Conservation (phyloP, 2,329 filamentous ascomycete genomes). For the Botrytis medusae region DNA sequence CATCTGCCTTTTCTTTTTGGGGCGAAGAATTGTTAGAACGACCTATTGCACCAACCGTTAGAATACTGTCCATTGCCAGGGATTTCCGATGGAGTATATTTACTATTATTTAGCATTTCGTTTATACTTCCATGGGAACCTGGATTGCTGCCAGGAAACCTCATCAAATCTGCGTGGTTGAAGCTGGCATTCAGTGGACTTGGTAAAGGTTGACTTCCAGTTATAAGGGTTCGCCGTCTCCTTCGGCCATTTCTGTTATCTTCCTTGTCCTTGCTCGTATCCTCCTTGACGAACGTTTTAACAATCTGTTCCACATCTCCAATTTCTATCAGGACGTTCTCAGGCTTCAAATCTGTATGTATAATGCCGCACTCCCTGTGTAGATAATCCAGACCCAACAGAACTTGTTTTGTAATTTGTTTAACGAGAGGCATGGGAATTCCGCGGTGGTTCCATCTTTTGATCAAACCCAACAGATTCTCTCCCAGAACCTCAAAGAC, state of each 20-base stretch:
- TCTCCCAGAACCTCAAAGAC: slow-evolving; percentile 97
- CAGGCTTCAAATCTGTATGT: slow-evolving; percentile 91
- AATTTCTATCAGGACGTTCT: slow-evolving; percentile 98
- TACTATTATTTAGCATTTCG: slow-evolving; percentile 80
- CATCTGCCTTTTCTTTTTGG: slow-evolving; percentile 49
- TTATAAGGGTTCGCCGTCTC: slow-evolving; percentile 89
- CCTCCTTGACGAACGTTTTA: slow-evolving; percentile 88
- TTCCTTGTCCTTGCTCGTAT: slow-evolving; percentile 64
- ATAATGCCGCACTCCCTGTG: slow-evolving; percentile 99
- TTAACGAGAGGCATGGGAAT: slow-evolving; percentile 97
- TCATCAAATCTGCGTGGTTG: slow-evolving; percentile 69
- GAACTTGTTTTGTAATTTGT: slow-evolving; percentile 97
- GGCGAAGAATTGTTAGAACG: slow-evolving; percentile 45
- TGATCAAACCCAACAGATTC: slow-evolving; percentile 92
- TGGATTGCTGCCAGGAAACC: slow-evolving; percentile 56
- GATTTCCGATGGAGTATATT: slow-evolving; percentile 44
- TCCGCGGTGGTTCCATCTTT: slow-evolving; percentile 96
- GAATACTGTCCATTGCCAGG: slow-evolving; percentile 42
- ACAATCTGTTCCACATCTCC: slow-evolving; percentile 99
- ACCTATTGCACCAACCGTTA: slow-evolving; percentile 57
- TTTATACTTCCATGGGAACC: slow-evolving; percentile 74
- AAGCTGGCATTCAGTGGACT: slow-evolving; percentile 93
- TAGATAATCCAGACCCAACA: slow-evolving; percentile 92
- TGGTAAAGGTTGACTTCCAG: slow-evolving; percentile 91
- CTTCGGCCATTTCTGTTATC: slow-evolving; percentile 89